phyloP scores from a whole-genome alignment of 2,329 filamentous ascomycete species.

The Ceratocystis smalleyi region DNA sequence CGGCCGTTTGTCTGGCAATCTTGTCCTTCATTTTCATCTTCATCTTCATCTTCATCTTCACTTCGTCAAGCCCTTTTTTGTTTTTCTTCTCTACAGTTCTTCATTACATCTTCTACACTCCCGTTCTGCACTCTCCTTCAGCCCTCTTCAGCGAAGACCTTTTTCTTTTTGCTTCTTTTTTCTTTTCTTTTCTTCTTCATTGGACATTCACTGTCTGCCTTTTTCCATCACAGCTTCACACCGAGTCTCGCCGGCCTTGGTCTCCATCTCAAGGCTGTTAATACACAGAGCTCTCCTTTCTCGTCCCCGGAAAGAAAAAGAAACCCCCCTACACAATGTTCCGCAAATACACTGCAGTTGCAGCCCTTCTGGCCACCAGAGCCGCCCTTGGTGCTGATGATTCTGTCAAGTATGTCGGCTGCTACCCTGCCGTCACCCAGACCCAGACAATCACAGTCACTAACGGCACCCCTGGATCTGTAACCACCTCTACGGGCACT shows the following conservation, averaged over 20 bases:
- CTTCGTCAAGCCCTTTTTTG: neutral
- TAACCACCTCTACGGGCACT: neutral
- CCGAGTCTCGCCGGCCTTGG: no score
- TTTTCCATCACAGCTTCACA: neutral
- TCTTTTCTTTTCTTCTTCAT: neutral
- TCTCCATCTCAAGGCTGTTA: no score
- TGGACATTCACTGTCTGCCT: no score
- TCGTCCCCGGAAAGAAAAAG: neutral
- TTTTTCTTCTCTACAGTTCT: neutral
- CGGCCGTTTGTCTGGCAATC: neutral
- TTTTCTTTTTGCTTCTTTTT: no score
- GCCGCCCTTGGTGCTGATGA: slow-evolving; percentile 7
- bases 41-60: neutral
- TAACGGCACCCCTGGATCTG: neutral
- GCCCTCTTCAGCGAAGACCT: no score
- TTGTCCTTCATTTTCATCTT: neutral
- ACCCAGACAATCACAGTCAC: neutral
- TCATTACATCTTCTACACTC: neutral
- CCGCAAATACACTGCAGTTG: slow-evolving; percentile 13
- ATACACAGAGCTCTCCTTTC: neutral
- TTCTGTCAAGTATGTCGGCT: neutral
- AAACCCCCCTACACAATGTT: slow-evolving; percentile 4
- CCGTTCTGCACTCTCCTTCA: neutral
- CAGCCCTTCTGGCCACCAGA: slow-evolving; percentile 7
- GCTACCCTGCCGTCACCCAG: slow-evolving; percentile 9